phyloP scores from a whole-genome alignment of 2,329 filamentous ascomycete genomes.

The Fusarium tricinctum region DNA sequence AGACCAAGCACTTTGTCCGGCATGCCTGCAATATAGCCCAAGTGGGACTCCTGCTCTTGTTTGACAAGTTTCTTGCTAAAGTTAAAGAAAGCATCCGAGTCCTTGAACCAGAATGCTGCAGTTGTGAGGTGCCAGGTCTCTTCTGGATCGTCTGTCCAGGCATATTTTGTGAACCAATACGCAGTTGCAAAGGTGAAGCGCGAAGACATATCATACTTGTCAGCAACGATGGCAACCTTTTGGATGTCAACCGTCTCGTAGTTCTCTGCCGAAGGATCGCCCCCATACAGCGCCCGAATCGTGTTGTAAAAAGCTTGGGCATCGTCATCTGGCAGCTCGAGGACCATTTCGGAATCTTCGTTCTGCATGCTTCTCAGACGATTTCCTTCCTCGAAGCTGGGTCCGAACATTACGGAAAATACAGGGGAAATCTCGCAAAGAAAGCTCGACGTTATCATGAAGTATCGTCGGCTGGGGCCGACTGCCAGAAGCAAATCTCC shows the following conservation, averaged over 20 bases:
- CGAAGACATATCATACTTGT: conserved; percentile 30
- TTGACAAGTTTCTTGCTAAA: conserved; percentile 30
- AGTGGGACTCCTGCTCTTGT: conserved; percentile 16
- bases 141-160: conserved; percentile 24
- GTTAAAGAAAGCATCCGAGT: conserved; percentile 20
- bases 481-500: conserved; percentile 41
- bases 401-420: conserved; percentile 29
- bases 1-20: conserved; percentile 18
- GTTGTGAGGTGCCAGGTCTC: conserved; percentile 31
- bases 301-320: conserved; percentile 13
- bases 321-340: conserved; percentile 26
- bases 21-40: conserved; percentile 7
- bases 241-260: conserved; percentile 21
- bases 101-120: conserved; percentile 19
- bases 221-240: conserved; percentile 18
- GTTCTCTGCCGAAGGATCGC: conserved; percentile 13
- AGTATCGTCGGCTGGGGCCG: conserved; percentile 16
- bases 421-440: conserved; percentile 38
- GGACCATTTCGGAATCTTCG: conserved; percentile 12
- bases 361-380: background rate
- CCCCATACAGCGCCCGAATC: conserved; percentile 21
- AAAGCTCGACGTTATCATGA: conserved; percentile 36
- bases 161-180: conserved; percentile 28
- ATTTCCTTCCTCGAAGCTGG: conserved; percentile 24
- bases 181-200: conserved; percentile 27